phyloP scores from a whole-genome alignment of 129 eudicot species.

The Solidago caesia region DNA sequence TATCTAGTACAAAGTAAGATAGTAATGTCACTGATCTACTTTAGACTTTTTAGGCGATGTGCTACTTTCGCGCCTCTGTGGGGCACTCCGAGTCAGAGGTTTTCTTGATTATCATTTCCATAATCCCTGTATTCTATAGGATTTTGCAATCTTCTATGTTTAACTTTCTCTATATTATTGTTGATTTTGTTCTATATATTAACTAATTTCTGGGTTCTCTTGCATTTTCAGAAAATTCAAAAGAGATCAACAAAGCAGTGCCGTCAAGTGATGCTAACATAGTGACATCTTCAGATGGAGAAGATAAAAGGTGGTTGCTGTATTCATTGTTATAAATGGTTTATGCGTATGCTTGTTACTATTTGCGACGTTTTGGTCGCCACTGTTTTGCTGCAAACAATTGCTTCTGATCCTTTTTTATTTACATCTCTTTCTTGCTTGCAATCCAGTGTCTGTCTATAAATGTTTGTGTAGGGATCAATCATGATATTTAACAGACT shows the following conservation, averaged over 20 bases:
- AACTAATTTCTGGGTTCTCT: conserved; percentile 10
- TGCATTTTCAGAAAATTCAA: conserved; percentile 57
- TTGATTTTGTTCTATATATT: not conserved
- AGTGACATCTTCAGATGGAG: conserved; percentile 45
- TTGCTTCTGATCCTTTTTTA: conserved; percentile 10
- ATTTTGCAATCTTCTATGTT: conserved; percentile 14
- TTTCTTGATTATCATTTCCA: not conserved
- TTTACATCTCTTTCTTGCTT: not conserved
- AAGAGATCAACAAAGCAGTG: conserved; percentile 47
- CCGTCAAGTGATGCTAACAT: conserved; percentile 42
- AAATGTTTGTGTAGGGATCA: conserved; percentile 6
- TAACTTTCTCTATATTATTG: conserved; percentile 15
- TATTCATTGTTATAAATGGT: conserved; percentile 13
- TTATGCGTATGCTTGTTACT: conserved; percentile 12
- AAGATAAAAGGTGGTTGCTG: conserved; percentile 53
- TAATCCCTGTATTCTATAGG: conserved; percentile 5
- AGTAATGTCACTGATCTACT: not conserved
- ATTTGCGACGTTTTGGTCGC: conserved; percentile 30
- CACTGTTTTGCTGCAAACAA: not conserved
- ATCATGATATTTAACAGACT: not conserved
- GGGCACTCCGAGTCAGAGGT: not conserved
- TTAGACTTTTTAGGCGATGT: conserved; percentile 2
- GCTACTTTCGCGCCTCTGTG: not conserved
- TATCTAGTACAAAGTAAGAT: not conserved
- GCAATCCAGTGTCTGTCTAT: conserved; percentile 1